These are phyloP conservation scores for Nyctanthes arbortristis DNA, from an alignment of 257 asterid species.

Conservation along the genomic window DNA sequence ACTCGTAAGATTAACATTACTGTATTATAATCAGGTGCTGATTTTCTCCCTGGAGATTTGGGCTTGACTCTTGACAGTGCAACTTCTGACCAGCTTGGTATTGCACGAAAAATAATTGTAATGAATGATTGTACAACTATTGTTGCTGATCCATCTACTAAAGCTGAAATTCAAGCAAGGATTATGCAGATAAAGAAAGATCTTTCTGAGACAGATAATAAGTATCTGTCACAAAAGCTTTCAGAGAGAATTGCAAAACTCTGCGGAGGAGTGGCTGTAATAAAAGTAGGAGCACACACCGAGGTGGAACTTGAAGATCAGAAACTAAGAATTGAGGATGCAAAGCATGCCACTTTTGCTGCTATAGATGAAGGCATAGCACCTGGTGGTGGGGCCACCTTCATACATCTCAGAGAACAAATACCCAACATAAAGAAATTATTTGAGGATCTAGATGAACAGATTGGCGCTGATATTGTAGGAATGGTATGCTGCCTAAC, in stretches of 20 bases:
- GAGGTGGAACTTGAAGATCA: slow-evolving; percentile 92
- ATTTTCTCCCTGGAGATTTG: slow-evolving; percentile 87
- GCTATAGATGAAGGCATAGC: slow-evolving; percentile 96
- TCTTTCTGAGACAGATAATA: slow-evolving; percentile 79
- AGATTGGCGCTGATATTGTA: slow-evolving; percentile 87
- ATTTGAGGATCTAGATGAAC: slow-evolving; percentile 76
- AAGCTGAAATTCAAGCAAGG: slow-evolving; percentile 93
- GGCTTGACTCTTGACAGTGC: slow-evolving; percentile 74
- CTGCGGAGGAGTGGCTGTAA: slow-evolving; percentile 80
- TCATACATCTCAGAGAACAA: slow-evolving; percentile 76
- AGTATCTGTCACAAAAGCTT: slow-evolving; percentile 66
- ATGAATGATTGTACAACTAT: slow-evolving; percentile 70
- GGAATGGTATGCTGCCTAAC: slow-evolving; percentile 51
- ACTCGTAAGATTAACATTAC: slow-evolving; percentile 12
- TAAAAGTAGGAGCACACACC: slow-evolving; percentile 95
- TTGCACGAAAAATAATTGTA: slow-evolving; percentile 75
- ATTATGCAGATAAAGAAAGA: slow-evolving; percentile 87
- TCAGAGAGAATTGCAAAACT: slow-evolving; percentile 87
- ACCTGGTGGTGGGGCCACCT: slow-evolving; percentile 97
- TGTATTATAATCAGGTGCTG: slow-evolving; percentile 66
- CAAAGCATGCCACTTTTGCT: slow-evolving; percentile 88
- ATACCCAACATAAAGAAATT: slow-evolving; percentile 55
- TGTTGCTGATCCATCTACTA: slow-evolving; percentile 87
- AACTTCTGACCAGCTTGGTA: slow-evolving; percentile 98
- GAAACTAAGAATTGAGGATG: slow-evolving; percentile 89